Evolutionary conservation across 164 flowering plant genomes (phyloP), one percentile per base, ranked within the genome.

Genomic region (Platanus orientalis): DNA sequence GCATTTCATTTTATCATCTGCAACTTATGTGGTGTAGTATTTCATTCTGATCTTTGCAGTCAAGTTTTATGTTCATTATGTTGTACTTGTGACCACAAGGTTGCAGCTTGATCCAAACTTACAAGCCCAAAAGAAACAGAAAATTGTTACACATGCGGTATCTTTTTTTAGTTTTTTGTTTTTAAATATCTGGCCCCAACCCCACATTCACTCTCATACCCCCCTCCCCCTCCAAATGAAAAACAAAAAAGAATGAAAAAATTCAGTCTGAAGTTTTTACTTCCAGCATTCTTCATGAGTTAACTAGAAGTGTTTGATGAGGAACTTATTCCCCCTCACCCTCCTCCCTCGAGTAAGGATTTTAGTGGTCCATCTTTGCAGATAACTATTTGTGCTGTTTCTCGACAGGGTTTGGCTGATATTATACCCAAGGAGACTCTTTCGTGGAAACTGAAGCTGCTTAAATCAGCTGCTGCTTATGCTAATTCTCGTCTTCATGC

Each of bases 401-500:
- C 36, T 53, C 60, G 23, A 62, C 81, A 94, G 99, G 83, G 52
- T 60, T 54, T 94, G 75, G 51, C 82, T 69, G 87, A 89, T 64
- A 85, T 94, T 65, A 74, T 94, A 55, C 93, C 99, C 1, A 94
- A 78, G 80, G 86, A 81, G 11, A 79, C 91, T 68, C 92, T 94
- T 74, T 62, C 75, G 65, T 91, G 99, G 99, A 94, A 89, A 74
- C 64, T 94, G 68, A 89, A 86, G 81, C 80, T 87, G 69, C 83
- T 94, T 17, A 84, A 78, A 69, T 73, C 90, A 52, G 99, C 82
- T 66, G 80, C 99, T 69, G 81, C 89, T 57, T 94, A 91, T 79
- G 79, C 95, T 58, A 94, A 94, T 79, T 94, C 99, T 48, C 99
- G 96, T 61, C 95, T 94, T 32, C 99, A 94, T 81, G 93, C 97